A percentile compares a stretch with the other conserved stretches of the same genome.
phyloP scores from a whole-genome alignment of 2,329 filamentous ascomycete species.

The Colletotrichum falcatum region DNA sequence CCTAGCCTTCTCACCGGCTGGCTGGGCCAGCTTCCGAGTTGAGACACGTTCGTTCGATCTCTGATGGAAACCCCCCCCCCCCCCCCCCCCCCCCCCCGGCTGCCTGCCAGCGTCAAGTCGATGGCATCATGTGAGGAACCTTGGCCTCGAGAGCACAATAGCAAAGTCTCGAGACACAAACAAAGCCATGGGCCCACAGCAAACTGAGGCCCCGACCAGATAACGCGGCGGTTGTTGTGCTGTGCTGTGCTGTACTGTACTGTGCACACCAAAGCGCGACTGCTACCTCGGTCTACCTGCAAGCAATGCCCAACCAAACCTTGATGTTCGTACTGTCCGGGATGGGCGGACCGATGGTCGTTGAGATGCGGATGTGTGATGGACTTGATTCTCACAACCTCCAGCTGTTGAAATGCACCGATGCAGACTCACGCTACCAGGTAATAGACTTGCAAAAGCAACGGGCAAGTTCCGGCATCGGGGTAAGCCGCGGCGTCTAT shows the following conservation, averaged over 20 bases:
- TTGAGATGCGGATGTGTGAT: no score
- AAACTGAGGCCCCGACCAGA: neutral
- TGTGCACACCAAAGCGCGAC: no score
- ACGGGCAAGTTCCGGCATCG: neutral
- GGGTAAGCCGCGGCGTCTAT: neutral
- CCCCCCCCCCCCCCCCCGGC: neutral
- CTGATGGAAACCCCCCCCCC: neutral
- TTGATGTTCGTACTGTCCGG: neutral
- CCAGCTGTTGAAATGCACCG: neutral
- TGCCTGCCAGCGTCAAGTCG: neutral
- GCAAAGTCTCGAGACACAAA: neutral
- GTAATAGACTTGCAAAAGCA: neutral
- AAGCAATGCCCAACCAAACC: neutral
- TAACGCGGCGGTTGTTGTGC: no score
- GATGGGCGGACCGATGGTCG: no score
- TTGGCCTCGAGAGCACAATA: neutral
- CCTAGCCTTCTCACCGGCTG: neutral
- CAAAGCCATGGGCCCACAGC: neutral
- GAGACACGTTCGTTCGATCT: slow-evolving; percentile 4
- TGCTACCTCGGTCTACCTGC: neutral
- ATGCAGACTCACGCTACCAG: neutral
- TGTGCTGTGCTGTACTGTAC: no score
- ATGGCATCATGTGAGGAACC: neutral
- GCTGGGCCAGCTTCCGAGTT: neutral
- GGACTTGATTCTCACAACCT: neutral